These are phyloP conservation scores for Penicillium riverlandense DNA, from an alignment of 495 filamentous ascomycete genomes.

Conservation along the genomic window DNA sequence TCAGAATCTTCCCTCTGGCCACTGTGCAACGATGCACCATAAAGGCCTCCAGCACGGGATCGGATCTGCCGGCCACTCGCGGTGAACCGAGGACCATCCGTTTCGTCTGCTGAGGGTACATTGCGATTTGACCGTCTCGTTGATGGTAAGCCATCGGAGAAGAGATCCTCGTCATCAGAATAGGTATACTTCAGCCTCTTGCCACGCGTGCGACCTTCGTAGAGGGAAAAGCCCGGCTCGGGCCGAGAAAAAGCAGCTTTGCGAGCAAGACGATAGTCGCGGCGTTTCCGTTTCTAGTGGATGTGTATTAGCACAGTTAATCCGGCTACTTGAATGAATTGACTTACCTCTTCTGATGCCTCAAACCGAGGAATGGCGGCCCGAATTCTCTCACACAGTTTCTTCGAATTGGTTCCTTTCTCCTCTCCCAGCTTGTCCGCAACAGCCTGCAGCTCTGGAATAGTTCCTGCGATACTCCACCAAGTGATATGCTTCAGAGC, in stretches of 20 bases:
- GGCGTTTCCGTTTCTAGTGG: conserved; percentile 74
- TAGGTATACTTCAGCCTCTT: conserved; percentile 95
- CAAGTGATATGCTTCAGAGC: conserved; percentile 69
- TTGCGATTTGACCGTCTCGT: conserved; percentile 68
- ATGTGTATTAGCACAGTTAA: conserved; percentile 21
- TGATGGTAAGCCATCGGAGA: conserved; percentile 59
- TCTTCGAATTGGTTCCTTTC: conserved; percentile 67
- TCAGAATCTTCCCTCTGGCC: conserved; percentile 36
- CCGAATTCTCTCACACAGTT: conserved; percentile 69
- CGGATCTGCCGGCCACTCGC: conserved; percentile 85
- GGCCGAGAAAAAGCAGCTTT: conserved; percentile 85
- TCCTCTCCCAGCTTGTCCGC: conserved; percentile 71
- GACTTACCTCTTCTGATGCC: conserved; percentile 76
- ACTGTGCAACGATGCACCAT: conserved; percentile 63
- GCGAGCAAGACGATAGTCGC: conserved; percentile 81
- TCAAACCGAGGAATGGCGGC: conserved; percentile 88
- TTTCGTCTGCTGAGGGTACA: conserved; percentile 42
- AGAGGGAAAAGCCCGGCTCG: conserved; percentile 83
- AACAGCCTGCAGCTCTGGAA: conserved; percentile 74
- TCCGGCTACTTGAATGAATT: neutral
- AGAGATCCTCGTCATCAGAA: conserved; percentile 79
- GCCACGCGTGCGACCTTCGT: conserved; percentile 92
- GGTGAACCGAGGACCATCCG: conserved; percentile 59
- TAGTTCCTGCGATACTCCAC: conserved; percentile 86
- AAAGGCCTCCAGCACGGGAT: conserved; percentile 64